Base-by-base conservation (phyloP, 331 rosid species). In the Rhamnella rubrinervis region DNA sequence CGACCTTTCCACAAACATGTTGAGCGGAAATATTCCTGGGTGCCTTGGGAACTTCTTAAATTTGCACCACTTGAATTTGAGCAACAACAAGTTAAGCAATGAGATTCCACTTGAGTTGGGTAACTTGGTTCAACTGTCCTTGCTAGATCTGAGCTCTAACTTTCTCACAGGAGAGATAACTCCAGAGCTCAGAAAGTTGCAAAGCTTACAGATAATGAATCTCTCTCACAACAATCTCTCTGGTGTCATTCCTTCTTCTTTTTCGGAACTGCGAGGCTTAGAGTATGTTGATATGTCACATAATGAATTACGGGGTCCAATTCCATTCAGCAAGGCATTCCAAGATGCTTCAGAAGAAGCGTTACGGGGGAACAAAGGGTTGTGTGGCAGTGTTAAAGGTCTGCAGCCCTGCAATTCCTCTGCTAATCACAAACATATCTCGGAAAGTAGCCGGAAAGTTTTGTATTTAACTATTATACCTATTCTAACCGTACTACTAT, bases 151-250 rank as follows among this genome's bases (percentile, higher is more conserved):
- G 25, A 74, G 83, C 64, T 17, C 39, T 0, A 74, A 87, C 23
- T 62, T 14, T 2, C 62, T 89, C 11, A 40, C 15, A 13, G 78
- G 85, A 73, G 38, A 59, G 26, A 81, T 87, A 56, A 88, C 91
- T 0, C 7, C 16, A 0, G 15, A 66, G 7, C 41, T 89, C 4
- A 65, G 63, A 9, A 2, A 11, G 1, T 31, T 87, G 65, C 52
- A 31, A 21, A 61, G 18, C 28, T 72, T 89, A 78, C 55, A 55
- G 73, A 78, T n/a, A 1, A 77, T 87, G 49, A 85, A 90, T 60
- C 78, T 87, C 64, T 80, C 88, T 5, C 85, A 77, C 20, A 89
- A 89, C 59, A 81, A 73, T 19, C 86, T 89, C 39, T 67, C 71
- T 11, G 90, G 96, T 53, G 21, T 6, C n/a, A 66, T 87, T 73